A percentile compares a stretch with the other conserved stretches of the same genome.
Evolutionary conservation across 192 early-diverging fungal genomes (phyloP).

Genomic region (Entomortierella beljakovae): DNA sequence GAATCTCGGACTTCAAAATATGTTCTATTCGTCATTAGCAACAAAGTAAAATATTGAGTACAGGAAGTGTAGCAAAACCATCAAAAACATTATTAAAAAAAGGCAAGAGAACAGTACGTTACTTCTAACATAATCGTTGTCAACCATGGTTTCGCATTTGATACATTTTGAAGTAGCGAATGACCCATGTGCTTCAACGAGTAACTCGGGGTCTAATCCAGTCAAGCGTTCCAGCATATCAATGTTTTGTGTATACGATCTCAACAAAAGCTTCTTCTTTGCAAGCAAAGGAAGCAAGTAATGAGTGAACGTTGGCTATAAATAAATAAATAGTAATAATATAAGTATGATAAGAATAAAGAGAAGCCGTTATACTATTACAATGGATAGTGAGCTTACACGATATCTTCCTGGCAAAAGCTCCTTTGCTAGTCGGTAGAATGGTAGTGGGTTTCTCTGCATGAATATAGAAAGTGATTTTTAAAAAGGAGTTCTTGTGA

Average conservation of each 20-base stretch:
- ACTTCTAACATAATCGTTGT: slow-evolving; percentile 41
- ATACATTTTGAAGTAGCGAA: slow-evolving; percentile 89
- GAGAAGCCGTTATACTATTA: not conserved
- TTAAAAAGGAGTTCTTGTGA: not conserved
- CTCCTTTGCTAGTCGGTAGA: slow-evolving; percentile 91
- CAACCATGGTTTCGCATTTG: slow-evolving; percentile 58
- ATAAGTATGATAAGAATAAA: too few relatives aligned
- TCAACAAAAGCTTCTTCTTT: slow-evolving; percentile 74
- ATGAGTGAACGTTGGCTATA: slow-evolving; percentile 84
- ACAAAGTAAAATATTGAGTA: slow-evolving; percentile 2
- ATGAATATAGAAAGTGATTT: not conserved
- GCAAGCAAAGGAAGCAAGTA: slow-evolving; percentile 86
- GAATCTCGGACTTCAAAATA: slow-evolving; percentile 71
- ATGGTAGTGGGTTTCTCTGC: slow-evolving; percentile 84
- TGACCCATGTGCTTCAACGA: slow-evolving; percentile 96
- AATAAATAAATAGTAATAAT: not conserved
- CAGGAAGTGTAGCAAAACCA: not conserved
- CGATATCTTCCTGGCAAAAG: slow-evolving; percentile 83
- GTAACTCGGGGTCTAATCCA: slow-evolving; percentile 70
- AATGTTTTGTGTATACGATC: slow-evolving; percentile 97
- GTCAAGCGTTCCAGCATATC: slow-evolving; percentile 93
- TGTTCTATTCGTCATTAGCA: slow-evolving; percentile 52
- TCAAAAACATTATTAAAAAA: not conserved
- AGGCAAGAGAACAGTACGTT: not conserved
- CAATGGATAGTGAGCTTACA: slow-evolving; percentile 23